These are phyloP conservation scores for Veloporphyrellus conicus DNA, from an alignment of 1,284 basidiomycete genomes.

Conservation along the genomic window DNA sequence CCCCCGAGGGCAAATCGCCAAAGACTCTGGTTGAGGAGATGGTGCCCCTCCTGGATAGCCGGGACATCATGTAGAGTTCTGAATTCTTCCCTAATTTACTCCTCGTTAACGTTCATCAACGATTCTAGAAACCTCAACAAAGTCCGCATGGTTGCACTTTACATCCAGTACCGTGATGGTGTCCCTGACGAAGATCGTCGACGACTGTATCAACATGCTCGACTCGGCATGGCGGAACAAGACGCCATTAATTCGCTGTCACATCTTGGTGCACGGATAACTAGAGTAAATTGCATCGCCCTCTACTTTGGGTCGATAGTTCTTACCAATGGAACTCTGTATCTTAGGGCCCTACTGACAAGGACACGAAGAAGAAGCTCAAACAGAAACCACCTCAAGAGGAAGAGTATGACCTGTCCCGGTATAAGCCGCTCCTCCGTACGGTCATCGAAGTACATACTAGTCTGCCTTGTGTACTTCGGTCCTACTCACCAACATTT, in stretches of 20 bases:
- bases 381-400: conserved; percentile 73
- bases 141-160: conserved; percentile 94
- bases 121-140: conserved; percentile 79
- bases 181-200: conserved; percentile 97
- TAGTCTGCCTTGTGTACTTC: neutral
- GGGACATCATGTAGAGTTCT: conserved; percentile 66
- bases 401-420: conserved; percentile 93
- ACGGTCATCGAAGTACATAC: conserved; percentile 73
- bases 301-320: neutral
- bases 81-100: neutral
- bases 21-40: conserved; percentile 96
- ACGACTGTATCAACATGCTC: conserved; percentile 94
- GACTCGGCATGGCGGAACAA: conserved; percentile 84
- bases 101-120: conserved; percentile 1
- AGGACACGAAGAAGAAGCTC: conserved; percentile 73
- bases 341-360: conserved; percentile 61
- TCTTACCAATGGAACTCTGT: neutral
- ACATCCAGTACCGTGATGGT: conserved; percentile 93
- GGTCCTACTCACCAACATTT: neutral
- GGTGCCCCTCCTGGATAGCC: conserved; percentile 91
- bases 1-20: conserved; percentile 84
- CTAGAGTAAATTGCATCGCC: conserved; percentile 54
- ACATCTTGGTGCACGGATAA: conserved; percentile 80
- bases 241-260: conserved; percentile 89
- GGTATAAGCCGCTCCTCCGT: conserved; percentile 85